phyloP scores from a whole-genome alignment of 108 stramenopile genomes.

The Nitzschia palea region DNA sequence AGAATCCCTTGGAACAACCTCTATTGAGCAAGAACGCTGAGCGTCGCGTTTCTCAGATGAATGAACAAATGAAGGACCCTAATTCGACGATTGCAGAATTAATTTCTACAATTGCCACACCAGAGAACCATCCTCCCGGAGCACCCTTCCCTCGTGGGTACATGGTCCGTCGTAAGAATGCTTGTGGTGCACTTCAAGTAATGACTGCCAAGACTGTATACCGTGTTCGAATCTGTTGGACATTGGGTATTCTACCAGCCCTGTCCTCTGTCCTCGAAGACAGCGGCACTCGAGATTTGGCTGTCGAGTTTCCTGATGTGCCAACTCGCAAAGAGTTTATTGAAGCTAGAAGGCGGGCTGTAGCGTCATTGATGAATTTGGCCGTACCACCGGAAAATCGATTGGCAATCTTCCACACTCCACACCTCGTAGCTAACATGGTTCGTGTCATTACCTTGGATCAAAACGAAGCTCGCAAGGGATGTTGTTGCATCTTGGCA shows the following conservation, averaged over 20 bases:
- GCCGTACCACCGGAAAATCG: slow-evolving; percentile 64
- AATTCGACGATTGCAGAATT: slow-evolving; percentile 49
- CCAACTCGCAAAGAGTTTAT: slow-evolving; percentile 49
- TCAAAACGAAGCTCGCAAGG: slow-evolving; percentile 48
- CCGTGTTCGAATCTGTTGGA: slow-evolving; percentile 75
- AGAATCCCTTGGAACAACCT: slow-evolving; percentile 24
- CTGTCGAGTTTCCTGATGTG: slow-evolving; percentile 33
- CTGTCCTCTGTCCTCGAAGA: slow-evolving; percentile 66
- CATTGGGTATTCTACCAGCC: slow-evolving; percentile 65
- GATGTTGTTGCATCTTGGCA: slow-evolving; percentile 61
- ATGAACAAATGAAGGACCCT: slow-evolving; percentile 63
- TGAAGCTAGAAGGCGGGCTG: slow-evolving; percentile 62
- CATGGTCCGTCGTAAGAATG: slow-evolving; percentile 80
- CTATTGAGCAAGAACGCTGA: slow-evolving; percentile 22
- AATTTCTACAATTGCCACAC: slow-evolving; percentile 44
- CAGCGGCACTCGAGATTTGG: slow-evolving; percentile 34
- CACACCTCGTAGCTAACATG: slow-evolving; percentile 54
- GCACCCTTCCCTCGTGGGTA: slow-evolving; percentile 52
- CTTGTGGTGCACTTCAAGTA: slow-evolving; percentile 82
- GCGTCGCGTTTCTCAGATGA: slow-evolving; percentile 23
- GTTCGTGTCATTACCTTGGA: slow-evolving; percentile 49
- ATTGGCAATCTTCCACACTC: slow-evolving; percentile 66
- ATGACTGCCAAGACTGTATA: slow-evolving; percentile 58
- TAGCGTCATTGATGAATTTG: slow-evolving; percentile 60
- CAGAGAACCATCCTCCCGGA: slow-evolving; percentile 13